These are phyloP conservation scores for Fusarium redolens DNA, from an alignment of 2,329 filamentous ascomycete species.

Conservation along the genomic window DNA sequence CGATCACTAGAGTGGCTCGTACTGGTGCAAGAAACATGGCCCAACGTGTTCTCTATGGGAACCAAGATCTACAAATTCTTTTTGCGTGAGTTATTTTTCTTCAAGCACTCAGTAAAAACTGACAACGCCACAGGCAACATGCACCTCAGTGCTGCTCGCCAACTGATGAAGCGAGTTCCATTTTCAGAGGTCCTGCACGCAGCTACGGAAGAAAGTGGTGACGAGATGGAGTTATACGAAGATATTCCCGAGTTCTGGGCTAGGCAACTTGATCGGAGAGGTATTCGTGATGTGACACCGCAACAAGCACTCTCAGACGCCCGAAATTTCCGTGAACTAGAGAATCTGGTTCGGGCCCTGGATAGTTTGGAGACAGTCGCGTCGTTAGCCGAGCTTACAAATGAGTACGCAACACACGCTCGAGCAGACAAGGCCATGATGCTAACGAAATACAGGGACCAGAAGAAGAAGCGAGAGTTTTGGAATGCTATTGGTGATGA, in stretches of 20 bases:
- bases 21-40: constrained; percentile 78
- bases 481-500: constrained; percentile 65
- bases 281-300: constrained; percentile 51
- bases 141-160: constrained; percentile 66
- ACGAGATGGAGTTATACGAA: constrained; percentile 53
- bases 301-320: constrained; percentile 65
- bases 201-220: constrained; percentile 52
- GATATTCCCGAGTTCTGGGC: constrained; percentile 55
- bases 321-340: constrained; percentile 74
- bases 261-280: constrained; percentile 50
- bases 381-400: constrained; percentile 62
- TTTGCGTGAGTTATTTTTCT: constrained; percentile 71
- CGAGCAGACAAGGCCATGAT: neutral
- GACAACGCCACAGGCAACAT: constrained; percentile 55
- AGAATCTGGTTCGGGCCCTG: constrained; percentile 72
- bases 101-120: neutral
- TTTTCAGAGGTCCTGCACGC: constrained; percentile 61
- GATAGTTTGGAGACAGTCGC: constrained; percentile 76
- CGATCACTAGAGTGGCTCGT: constrained; percentile 87
- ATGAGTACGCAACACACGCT: constrained; percentile 59
- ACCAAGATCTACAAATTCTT: constrained; percentile 84
- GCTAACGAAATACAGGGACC: constrained; percentile 49
- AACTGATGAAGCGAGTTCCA: constrained; percentile 62
- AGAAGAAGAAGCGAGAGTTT: constrained; percentile 59
- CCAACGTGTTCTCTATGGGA: constrained; percentile 74